phyloP scores from a whole-genome alignment of 2,329 filamentous ascomycete genomes.

The Pseudogymnoascus sp. region DNA sequence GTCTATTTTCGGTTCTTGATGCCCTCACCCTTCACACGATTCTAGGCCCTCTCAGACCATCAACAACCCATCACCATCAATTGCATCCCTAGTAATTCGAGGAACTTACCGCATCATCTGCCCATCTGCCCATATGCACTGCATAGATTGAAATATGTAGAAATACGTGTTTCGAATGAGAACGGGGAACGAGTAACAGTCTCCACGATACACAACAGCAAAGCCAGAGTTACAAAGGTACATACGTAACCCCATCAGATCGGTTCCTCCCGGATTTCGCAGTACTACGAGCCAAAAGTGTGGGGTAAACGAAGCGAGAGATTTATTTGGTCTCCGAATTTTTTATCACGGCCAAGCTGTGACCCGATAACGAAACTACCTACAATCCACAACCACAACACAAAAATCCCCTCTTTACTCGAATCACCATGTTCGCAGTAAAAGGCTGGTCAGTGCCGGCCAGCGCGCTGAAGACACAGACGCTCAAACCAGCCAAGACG shows the following conservation, averaged over 20 bases:
- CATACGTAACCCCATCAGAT: neutral
- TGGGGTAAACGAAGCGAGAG: conserved; percentile 4
- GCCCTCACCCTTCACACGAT: neutral
- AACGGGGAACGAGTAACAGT: neutral
- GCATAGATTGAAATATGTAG: neutral
- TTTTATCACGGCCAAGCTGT: neutral
- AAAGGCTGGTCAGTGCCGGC: conserved; percentile 83
- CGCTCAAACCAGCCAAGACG: conserved; percentile 17
- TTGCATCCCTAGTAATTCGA: neutral
- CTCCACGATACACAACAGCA: neutral
- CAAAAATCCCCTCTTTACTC: neutral
- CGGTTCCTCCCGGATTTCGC: neutral
- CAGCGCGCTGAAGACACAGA: conserved; percentile 63
- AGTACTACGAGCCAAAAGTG: neutral
- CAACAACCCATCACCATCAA: neutral
- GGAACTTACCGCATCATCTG: neutral
- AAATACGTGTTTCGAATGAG: neutral
- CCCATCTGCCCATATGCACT: neutral
- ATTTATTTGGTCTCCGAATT: conserved; percentile 4
- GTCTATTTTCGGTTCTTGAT: neutral
- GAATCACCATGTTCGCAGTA: conserved; percentile 71
- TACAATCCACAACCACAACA: neutral
- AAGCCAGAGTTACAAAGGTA: neutral
- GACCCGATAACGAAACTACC: neutral
- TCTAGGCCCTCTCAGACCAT: neutral